Percentiles rank a stretch among this genome's conserved stretches.
Conservation (phyloP, 345 rosid genomes). For the Tarenaya hassleriana region DNA sequence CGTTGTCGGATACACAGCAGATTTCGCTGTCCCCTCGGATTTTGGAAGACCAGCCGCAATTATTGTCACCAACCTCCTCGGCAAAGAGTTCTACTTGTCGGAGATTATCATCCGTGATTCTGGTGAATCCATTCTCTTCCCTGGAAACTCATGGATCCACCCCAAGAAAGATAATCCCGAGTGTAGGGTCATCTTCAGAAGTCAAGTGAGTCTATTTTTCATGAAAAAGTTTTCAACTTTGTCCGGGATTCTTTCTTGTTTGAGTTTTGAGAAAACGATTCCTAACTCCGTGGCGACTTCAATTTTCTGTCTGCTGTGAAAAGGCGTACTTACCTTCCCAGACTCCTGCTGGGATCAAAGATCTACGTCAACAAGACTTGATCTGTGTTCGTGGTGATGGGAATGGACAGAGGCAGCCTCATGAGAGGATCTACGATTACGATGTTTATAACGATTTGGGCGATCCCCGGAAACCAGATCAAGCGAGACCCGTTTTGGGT, state of each 20-base stretch:
- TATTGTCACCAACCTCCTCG: slow-evolving; percentile 61
- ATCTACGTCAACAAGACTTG: slow-evolving; percentile 64
- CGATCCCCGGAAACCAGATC: slow-evolving; percentile 61
- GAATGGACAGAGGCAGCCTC: slow-evolving; percentile 58
- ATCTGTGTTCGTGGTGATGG: slow-evolving; percentile 62
- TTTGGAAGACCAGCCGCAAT: slow-evolving; percentile 83
- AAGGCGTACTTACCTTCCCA: slow-evolving; percentile 66
- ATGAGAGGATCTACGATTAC: slow-evolving; percentile 79
- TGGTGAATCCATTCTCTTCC: slow-evolving; percentile 49
- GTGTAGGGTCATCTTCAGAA: slow-evolving; percentile 72
- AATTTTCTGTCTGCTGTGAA: neutral
- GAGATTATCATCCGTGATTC: slow-evolving; percentile 66
- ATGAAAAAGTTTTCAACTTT: too few species aligned
- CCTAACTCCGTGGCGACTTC: neutral
- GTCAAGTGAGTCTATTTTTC: slow-evolving; percentile 47
- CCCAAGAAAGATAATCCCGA: slow-evolving; percentile 56
- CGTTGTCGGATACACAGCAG: slow-evolving; percentile 58
- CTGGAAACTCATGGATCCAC: slow-evolving; percentile 86
- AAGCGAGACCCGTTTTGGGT: slow-evolving; percentile 63
- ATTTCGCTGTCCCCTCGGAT: slow-evolving; percentile 51
- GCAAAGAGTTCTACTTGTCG: slow-evolving; percentile 62
- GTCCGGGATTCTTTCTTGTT: slow-evolving; percentile 9
- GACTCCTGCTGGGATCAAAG: slow-evolving; percentile 72
- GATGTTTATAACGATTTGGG: slow-evolving; percentile 82
- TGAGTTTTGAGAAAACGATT: neutral